phyloP scores from a whole-genome alignment of 2,329 filamentous ascomycete species.

The Ceratocystis cubensis region DNA sequence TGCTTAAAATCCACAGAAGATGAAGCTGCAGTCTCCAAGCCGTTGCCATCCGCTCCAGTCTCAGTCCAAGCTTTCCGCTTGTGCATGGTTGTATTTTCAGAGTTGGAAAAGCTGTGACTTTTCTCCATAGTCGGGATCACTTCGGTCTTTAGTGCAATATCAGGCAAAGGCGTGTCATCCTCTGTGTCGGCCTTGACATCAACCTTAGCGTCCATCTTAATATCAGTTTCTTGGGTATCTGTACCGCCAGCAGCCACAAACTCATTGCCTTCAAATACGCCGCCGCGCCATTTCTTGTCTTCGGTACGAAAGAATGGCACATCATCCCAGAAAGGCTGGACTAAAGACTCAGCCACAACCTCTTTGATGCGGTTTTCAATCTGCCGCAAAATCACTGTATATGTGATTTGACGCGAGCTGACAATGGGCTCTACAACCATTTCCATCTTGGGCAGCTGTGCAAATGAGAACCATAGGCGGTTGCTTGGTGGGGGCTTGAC shows the following conservation, averaged over 20 bases:
- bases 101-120: constrained; percentile 38
- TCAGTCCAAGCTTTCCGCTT: constrained; percentile 14
- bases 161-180: background rate
- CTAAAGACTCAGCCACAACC: constrained; percentile 81
- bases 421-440: constrained; percentile 93
- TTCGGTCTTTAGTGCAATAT: background rate
- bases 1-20: constrained; percentile 13
- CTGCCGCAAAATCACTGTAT: constrained; percentile 76
- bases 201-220: background rate
- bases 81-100: constrained; percentile 28
- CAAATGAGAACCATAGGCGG: constrained; percentile 89
- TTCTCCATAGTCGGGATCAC: constrained; percentile 37
- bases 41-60: constrained; percentile 17
- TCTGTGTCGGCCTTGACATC: background rate
- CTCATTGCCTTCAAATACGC: constrained; percentile 57
- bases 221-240: background rate
- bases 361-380: constrained; percentile 94
- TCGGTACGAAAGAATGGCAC: constrained; percentile 77
- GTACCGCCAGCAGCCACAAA: constrained; percentile 27
- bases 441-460: constrained; percentile 85
- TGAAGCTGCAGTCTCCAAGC: constrained; percentile 21
- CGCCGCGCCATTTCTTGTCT: constrained; percentile 67
- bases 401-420: constrained; percentile 88
- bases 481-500: constrained; percentile 95
- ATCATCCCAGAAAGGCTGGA: constrained; percentile 93